phyloP scores from a whole-genome alignment of 1,284 basidiomycete species.

The Phylloporus sp. region DNA sequence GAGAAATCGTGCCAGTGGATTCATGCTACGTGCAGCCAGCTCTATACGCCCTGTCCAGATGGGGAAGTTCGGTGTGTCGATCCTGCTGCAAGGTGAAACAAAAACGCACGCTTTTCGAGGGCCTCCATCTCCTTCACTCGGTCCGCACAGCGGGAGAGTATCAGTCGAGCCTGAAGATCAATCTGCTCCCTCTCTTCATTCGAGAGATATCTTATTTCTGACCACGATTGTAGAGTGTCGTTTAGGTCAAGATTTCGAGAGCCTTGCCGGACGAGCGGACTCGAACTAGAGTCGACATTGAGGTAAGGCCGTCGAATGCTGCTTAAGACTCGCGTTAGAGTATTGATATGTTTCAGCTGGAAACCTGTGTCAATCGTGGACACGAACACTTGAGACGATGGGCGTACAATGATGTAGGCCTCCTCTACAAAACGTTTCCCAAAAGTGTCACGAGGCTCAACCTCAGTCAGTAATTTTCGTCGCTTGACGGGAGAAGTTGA shows the following conservation, averaged over 20 bases:
- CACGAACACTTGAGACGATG: neutral
- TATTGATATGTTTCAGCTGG: constrained; percentile 74
- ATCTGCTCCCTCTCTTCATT: constrained; percentile 92
- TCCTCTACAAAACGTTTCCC: constrained; percentile 73
- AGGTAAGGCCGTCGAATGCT: constrained; percentile 79
- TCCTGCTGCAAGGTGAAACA: constrained; percentile 13
- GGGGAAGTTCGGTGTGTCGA: constrained; percentile 11
- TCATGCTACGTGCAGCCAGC: constrained; percentile 60
- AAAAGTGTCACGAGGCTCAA: constrained; percentile 45
- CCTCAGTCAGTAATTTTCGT: constrained; percentile 47
- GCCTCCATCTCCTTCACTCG: constrained; percentile 85
- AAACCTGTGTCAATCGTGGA: constrained; percentile 8
- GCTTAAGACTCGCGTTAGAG: constrained; percentile 69
- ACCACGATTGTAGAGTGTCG: constrained; percentile 59
- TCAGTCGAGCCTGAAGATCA: constrained; percentile 84
- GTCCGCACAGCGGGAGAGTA: constrained; percentile 82
- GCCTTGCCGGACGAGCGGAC: constrained; percentile 52
- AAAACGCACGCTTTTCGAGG: constrained; percentile 77
- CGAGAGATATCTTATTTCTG: constrained; percentile 70
- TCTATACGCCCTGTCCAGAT: constrained; percentile 61
- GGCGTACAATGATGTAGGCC: constrained; percentile 73
- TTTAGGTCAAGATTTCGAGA: constrained; percentile 60
- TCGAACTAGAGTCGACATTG: constrained; percentile 64
- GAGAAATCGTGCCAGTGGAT: constrained; percentile 66
- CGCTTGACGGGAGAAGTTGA: constrained; percentile 51